Conservation (phyloP, 768 basidiomycete genomes). For the Kwoniella dendrophila region DNA sequence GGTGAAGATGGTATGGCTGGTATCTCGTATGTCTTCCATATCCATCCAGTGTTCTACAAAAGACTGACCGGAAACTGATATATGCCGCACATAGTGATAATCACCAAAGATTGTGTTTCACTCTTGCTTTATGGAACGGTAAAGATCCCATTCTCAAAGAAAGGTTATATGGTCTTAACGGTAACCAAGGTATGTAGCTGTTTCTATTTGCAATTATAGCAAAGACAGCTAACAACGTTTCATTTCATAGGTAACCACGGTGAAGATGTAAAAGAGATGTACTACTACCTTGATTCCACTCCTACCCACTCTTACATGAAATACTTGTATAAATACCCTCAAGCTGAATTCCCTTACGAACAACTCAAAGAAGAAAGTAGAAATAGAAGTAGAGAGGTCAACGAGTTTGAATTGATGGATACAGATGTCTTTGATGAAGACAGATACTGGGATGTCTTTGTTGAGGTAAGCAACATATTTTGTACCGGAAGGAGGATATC, state of each 20-base stretch:
- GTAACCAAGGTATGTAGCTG: slow-evolving; percentile 66
- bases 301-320: slow-evolving; percentile 99
- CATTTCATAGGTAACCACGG: slow-evolving; percentile 79
- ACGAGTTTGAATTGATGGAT: slow-evolving; percentile 92
- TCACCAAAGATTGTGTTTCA: slow-evolving; percentile 89
- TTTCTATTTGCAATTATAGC: background rate
- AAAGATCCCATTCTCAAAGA: slow-evolving; percentile 94
- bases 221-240: slow-evolving; percentile 6
- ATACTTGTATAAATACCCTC: slow-evolving; percentile 98
- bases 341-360: slow-evolving; percentile 88
- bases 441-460: slow-evolving; percentile 97
- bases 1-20: slow-evolving; percentile 98
- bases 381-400: slow-evolving; percentile 77
- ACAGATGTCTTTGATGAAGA: slow-evolving; percentile 88
- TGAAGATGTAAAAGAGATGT: slow-evolving; percentile 98
- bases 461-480: slow-evolving; percentile 71
- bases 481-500: background rate
- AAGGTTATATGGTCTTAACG: slow-evolving; percentile 91
- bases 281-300: slow-evolving; percentile 97
- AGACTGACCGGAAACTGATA: slow-evolving; percentile 3
- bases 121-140: slow-evolving; percentile 91
- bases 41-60: no score
- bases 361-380: slow-evolving; percentile 83
- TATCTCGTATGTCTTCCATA: slow-evolving; percentile 63
- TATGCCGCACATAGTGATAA: slow-evolving; percentile 66